Conservation (phyloP, 2,329 filamentous ascomycete species). For the Aspergillus floridensis region DNA sequence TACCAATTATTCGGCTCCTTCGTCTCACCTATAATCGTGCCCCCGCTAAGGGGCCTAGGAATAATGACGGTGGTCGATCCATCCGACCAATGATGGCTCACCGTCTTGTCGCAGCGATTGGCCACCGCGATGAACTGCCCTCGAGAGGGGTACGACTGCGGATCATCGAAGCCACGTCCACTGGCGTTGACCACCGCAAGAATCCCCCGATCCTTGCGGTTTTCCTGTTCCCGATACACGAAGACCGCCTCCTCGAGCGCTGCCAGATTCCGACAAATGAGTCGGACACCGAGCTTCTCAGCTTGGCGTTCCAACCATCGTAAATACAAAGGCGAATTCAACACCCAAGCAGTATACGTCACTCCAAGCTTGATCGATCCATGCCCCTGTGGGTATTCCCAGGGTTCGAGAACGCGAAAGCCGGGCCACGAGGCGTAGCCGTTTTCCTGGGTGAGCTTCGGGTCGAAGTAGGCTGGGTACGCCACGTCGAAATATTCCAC, state of each 20-base stretch:
- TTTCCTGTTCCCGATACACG: background rate
- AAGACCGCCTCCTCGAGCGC: background rate
- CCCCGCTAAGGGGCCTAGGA: background rate
- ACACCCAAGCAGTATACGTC: background rate
- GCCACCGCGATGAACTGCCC: background rate
- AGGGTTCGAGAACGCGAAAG: background rate
- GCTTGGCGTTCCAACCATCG: background rate
- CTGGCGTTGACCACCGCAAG: background rate
- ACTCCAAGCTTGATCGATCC: background rate
- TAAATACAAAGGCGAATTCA: background rate
- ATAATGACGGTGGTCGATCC: conserved; percentile 1
- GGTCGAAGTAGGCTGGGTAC: background rate
- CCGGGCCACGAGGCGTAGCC: background rate
- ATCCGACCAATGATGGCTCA: background rate
- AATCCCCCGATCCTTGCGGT: background rate
- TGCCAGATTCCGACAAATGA: background rate
- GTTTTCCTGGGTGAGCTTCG: background rate
- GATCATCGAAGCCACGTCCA: background rate
- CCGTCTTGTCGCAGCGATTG: background rate
- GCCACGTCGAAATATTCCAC: background rate
- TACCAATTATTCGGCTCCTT: background rate
- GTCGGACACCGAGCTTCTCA: background rate
- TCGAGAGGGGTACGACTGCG: background rate
- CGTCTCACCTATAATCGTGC: background rate
- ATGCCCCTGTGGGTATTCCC: background rate